A percentile compares a stretch with the other conserved stretches of the same genome.
Evolutionary conservation across 1,139 yeast species (phyloP).

Genomic region (Meyerozyma sp.): DNA sequence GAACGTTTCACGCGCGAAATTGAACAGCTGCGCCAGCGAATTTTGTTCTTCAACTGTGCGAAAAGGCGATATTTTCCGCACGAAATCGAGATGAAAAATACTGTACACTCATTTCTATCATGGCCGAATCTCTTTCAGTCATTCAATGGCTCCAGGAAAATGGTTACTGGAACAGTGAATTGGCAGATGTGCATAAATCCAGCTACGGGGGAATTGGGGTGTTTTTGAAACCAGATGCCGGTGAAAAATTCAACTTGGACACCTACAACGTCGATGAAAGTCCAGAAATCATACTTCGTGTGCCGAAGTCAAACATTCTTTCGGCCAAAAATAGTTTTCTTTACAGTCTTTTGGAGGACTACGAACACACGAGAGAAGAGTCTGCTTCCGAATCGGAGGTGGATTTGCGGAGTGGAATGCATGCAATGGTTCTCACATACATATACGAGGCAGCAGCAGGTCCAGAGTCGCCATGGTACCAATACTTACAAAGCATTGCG

Average conservation of each 20-base stretch:
- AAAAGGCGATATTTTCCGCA: too few relatives aligned
- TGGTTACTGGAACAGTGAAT: constrained; percentile 42
- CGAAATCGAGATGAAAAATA: too few relatives aligned
- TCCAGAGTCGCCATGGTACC: constrained; percentile 68
- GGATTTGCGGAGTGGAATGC: constrained; percentile 47
- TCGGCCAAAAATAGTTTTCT: constrained; percentile 59
- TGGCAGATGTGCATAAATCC: constrained; percentile 44
- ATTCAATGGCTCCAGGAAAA: constrained; percentile 45
- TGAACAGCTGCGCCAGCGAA: too few relatives aligned
- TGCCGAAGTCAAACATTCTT: constrained; percentile 50
- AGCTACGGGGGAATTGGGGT: constrained; percentile 71
- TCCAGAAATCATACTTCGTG: constrained; percentile 29
- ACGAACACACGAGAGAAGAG: constrained; percentile 17
- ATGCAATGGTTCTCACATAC: constrained; percentile 61
- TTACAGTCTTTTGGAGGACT: constrained; percentile 62
- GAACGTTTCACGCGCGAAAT: too few relatives aligned
- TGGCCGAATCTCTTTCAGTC: neutral
- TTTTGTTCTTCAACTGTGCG: too few relatives aligned
- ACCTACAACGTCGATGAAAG: constrained; percentile 20
- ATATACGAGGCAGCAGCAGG: constrained; percentile 59
- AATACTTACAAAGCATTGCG: constrained; percentile 55
- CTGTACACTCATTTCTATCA: neutral
- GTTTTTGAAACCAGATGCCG: constrained; percentile 28
- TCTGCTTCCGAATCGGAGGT: constrained; percentile 17
- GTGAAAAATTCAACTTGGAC: constrained; percentile 22